Conservation (phyloP, 2,329 filamentous ascomycete genomes). For the Aspergillus phoenicis region DNA sequence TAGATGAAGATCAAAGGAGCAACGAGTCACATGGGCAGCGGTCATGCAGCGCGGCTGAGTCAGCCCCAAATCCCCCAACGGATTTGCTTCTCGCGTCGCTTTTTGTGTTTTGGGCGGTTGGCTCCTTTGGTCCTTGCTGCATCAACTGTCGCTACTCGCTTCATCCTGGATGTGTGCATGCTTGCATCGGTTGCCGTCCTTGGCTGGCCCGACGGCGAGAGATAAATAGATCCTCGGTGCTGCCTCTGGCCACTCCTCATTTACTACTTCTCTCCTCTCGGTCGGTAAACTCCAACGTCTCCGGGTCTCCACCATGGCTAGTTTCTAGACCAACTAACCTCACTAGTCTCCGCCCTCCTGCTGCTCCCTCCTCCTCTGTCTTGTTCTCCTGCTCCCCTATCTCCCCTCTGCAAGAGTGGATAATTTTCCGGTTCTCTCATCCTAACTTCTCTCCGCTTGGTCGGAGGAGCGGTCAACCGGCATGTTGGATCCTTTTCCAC, state of each 20-base stretch:
- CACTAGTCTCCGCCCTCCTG: slow-evolving; percentile 6
- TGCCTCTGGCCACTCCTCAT: background rate
- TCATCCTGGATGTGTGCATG: background rate
- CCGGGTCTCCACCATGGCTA: slow-evolving; percentile 2
- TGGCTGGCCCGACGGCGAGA: background rate
- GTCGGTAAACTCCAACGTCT: background rate
- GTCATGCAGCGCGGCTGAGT: slow-evolving; percentile 3
- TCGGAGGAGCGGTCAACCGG: slow-evolving; percentile 21
- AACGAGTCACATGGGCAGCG: background rate
- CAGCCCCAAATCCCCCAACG: background rate
- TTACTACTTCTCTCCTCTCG: background rate
- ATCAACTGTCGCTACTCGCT: background rate
- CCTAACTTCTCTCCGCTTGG: slow-evolving; percentile 4
- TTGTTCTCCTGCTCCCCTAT: slow-evolving; percentile 16
- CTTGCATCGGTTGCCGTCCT: background rate
- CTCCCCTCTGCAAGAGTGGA: slow-evolving; percentile 17
- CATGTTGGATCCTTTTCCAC: slow-evolving; percentile 50
- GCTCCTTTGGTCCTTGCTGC: background rate
- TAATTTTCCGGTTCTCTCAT: slow-evolving; percentile 9
- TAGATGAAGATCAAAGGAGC: background rate
- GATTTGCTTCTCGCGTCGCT: background rate
- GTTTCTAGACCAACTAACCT: slow-evolving; percentile 3
- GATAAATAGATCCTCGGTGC: background rate
- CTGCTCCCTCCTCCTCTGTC: slow-evolving; percentile 13
- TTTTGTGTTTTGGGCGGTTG: background rate